Conservation (phyloP, 257 asterid genomes). For the Lantana camara region DNA sequence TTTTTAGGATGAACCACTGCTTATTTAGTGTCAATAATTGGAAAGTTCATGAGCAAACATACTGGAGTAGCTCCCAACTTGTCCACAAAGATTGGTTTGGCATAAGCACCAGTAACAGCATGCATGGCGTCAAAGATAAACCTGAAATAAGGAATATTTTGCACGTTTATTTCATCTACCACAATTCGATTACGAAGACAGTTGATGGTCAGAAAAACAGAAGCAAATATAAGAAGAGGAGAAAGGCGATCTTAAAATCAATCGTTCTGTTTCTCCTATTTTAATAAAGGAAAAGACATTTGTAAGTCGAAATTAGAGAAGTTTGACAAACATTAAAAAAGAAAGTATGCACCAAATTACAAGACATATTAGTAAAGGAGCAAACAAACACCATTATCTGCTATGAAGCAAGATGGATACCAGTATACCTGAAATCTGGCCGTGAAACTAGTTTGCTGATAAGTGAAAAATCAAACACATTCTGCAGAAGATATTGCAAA, state of each 20-base stretch:
- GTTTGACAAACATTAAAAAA: too few species aligned
- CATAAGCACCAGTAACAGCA: conserved; percentile 99
- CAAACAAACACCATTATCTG: neutral
- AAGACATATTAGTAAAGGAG: conserved; percentile 7
- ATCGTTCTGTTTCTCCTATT: neutral
- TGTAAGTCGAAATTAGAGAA: neutral
- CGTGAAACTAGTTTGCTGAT: conserved; percentile 70
- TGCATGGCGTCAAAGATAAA: conserved; percentile 96
- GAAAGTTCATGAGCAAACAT: conserved; percentile 29
- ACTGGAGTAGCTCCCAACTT: conserved; percentile 87
- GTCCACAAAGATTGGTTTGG: conserved; percentile 92
- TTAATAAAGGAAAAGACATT: neutral
- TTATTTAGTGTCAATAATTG: neutral
- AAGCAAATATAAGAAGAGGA: neutral
- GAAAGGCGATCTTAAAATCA: neutral
- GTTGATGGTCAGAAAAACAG: neutral
- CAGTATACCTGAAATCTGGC: conserved; percentile 85
- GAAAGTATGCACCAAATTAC: too few species aligned
- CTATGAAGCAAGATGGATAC: conserved; percentile 1
- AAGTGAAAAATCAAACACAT: conserved; percentile 88
- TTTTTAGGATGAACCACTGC: neutral
- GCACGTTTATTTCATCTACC: neutral
- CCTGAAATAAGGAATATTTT: conserved; percentile 47
- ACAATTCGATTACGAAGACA: neutral
- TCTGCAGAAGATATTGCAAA: conserved; percentile 55